Base-by-base conservation (phyloP, 768 basidiomycete species). In the Leccinellum luteum region DNA sequence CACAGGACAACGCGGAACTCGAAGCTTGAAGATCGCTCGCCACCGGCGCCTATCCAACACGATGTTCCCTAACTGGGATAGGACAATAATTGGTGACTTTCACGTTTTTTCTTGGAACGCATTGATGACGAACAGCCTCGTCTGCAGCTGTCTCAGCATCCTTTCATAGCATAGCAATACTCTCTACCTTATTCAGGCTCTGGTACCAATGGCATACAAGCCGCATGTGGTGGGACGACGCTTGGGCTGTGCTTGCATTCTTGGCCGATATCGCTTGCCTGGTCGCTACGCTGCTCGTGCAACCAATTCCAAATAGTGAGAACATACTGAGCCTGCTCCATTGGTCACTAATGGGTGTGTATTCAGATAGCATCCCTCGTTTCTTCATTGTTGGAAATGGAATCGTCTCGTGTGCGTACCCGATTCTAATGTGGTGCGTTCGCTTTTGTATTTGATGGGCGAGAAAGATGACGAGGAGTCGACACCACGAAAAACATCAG, bases 151-250 rank as follows among this genome's bases (percentile, higher is more conserved):
- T 60, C 21, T 57, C 64, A 4, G 50, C 19, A 9, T 60, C 60
- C 32, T 62, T 69, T 43, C 69, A 71, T 25, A 12, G 61, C 5
- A 48, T 60, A 14, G 64, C 69, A 5, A 61, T 71, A 52, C 27
- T 60, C n/a, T 56, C 44, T 2, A 67, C 67, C 12, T 10, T 65
- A 30, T 69, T 71, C 43, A 59, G 69, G 38, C 54, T 67, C 38
- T 61, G 59, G 55, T 71, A 63, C 30, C 51, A 58, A 48, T 66
- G 58, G 64, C 44, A 56, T 45, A 63, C 43, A 19, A 47, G 28
- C 6, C 67, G 48, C 6, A 27, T 69, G 50, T 66, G 66, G 68
- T 70, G 69, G 63, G 68, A 69, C 23, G 70, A 69, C 34, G 63
- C 50, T 4, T 65, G 60, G 60, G 68, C 64, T 2, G 27, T 8